Percentiles rank a stretch among this genome's conserved stretches.
Evolutionary conservation across 2,329 filamentous ascomycete species (phyloP).

Genomic region (Immersiporthe knoxdaviesiana): DNA sequence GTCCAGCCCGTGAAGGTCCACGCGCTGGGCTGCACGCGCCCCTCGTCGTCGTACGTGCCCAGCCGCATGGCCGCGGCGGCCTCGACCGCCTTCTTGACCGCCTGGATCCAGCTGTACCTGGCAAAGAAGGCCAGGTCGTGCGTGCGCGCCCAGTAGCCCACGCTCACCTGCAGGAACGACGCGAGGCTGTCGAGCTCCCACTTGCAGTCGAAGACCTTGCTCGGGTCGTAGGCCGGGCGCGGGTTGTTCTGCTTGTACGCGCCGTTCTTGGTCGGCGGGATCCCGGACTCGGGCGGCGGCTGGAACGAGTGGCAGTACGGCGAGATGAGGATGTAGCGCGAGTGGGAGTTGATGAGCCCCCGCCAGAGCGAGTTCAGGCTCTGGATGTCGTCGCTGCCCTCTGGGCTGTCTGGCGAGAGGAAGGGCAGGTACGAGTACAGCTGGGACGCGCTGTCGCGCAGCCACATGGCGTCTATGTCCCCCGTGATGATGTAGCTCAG

Average conservation of each 20-base stretch:
- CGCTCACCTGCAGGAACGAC: constrained; percentile 78
- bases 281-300: constrained; percentile 74
- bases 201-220: constrained; percentile 82
- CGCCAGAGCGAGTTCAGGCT: constrained; percentile 70
- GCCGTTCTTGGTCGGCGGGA: constrained; percentile 60
- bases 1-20: constrained; percentile 79
- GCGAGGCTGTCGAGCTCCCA: constrained; percentile 90
- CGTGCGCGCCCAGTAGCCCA: constrained; percentile 72
- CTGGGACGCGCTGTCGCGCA: constrained; percentile 80
- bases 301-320: constrained; percentile 94
- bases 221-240: constrained; percentile 68
- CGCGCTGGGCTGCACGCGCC: constrained; percentile 54
- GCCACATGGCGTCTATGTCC: constrained; percentile 86
- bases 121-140: constrained; percentile 62
- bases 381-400: constrained; percentile 61
- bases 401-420: constrained; percentile 52
- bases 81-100: constrained; percentile 67
- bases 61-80: constrained; percentile 68
- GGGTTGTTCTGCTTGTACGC: constrained; percentile 60
- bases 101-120: constrained; percentile 66
- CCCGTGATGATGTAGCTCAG: constrained; percentile 83
- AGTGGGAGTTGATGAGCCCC: constrained; percentile 72
- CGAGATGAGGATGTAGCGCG: constrained; percentile 66
- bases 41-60: constrained; percentile 67
- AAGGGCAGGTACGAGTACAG: constrained; percentile 70